Conservation (phyloP, 495 filamentous ascomycete species). For the Penicillium angulare region DNA sequence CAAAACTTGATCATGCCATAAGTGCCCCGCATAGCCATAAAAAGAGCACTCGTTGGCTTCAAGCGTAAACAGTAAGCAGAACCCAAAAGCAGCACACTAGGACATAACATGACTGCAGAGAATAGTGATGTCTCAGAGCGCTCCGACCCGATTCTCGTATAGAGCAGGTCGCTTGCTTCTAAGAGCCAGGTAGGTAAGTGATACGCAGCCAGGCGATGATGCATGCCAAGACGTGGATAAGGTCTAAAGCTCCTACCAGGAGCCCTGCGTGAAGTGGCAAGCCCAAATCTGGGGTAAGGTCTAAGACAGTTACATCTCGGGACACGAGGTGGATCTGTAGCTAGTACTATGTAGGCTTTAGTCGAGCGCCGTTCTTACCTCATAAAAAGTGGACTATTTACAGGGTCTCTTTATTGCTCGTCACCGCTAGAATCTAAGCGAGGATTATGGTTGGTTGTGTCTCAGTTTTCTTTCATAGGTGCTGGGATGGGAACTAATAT, state of each 20-base stretch:
- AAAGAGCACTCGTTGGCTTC: too few species aligned
- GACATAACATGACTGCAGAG: neutral
- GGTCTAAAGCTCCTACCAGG: neutral
- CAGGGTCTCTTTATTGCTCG: too few species aligned
- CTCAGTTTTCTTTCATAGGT: slow-evolving; percentile 3
- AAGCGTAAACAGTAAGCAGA: neutral
- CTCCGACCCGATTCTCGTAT: slow-evolving; percentile 7
- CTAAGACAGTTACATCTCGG: slow-evolving; percentile 34
- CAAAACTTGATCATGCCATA: too few species aligned
- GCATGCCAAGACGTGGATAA: slow-evolving; percentile 3
- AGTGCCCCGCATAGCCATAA: too few species aligned
- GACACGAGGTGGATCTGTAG: neutral
- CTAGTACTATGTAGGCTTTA: neutral
- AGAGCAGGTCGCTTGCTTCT: neutral
- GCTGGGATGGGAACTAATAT: neutral
- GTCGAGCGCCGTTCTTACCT: too few species aligned
- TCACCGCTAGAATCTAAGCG: slow-evolving; percentile 2
- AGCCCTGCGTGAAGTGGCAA: slow-evolving; percentile 4
- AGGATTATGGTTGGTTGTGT: slow-evolving; percentile 14
- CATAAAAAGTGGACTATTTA: too few species aligned
- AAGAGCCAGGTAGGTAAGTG: neutral
- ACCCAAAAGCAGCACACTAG: neutral
- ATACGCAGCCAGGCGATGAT: neutral
- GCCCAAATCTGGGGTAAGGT: slow-evolving; percentile 12
- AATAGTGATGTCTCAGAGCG: slow-evolving; percentile 16